Evolutionary conservation across 225 moss, liverwort and hornwort species (phyloP), one percentile per base, ranked within the genome.

Genomic region (Asterella californica): DNA sequence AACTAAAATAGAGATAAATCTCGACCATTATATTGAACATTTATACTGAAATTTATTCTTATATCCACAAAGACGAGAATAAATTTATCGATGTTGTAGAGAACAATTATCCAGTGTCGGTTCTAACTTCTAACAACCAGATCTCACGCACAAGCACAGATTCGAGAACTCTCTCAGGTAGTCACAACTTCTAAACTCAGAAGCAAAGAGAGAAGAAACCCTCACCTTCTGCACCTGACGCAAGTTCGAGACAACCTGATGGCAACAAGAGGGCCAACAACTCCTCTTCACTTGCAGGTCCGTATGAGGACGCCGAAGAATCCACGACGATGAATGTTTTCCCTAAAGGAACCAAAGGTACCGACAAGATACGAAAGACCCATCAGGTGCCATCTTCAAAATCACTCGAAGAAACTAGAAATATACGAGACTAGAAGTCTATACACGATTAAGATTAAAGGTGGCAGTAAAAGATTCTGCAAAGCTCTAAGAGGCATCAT

Each of bases 201-300:
- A n/a, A n/a, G n/a, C n/a, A n/a, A n/a, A n/a, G n/a, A 7, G 36
- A 34, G 53, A 57, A 75, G 55, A 34, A 52, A 55, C 55, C 75
- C 75, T 75, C 75, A 75, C 75, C 75, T 75, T 75, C 75, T 12
- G 55, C 33, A 57, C 19, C 55, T 75, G 75, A 54, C 18, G 75
- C 55, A 54, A 75, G 75, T 54, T 75, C 75, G 36, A 54, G 75
- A 54, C 75, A 75, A 75, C 55, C 75, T 27, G 75, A 37, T 22
- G 75, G 75, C 54, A 75, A 53, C 75, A 75, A 75, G 15, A 75
- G 32, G 55, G 75, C 75, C 55, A 75, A 57, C 27, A 57, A 55
- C 75, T 75, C 75, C 75, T 75, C 75, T 75, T 75, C 75, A 36
- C 18, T 55, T 57, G 52, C 55, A 15, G 75, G 33, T 75, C 55